Percentiles rank a stretch among this genome's conserved stretches.
phyloP scores from a whole-genome alignment of 2,329 filamentous ascomycete species.

The Hypoxylon sp. region DNA sequence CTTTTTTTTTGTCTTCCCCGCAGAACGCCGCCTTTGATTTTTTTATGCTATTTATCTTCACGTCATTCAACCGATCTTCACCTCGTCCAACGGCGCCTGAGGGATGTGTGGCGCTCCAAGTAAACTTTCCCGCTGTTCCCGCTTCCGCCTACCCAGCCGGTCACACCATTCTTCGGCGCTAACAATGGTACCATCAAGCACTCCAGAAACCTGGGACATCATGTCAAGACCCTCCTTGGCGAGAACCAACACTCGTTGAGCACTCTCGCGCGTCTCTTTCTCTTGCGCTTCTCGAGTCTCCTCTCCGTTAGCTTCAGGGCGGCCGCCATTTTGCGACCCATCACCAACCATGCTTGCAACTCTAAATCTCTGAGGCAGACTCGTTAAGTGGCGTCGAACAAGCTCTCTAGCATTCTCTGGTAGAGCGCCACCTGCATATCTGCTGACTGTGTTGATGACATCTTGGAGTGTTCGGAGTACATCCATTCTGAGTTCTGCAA shows the following conservation, averaged over 20 bases:
- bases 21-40: constrained; percentile 40
- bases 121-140: constrained; percentile 52
- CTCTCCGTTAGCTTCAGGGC: constrained; percentile 51
- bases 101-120: constrained; percentile 38
- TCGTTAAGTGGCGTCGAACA: constrained; percentile 86
- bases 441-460: constrained; percentile 87
- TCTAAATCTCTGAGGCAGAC: constrained; percentile 85
- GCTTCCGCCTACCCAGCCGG: constrained; percentile 71
- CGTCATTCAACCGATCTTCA: constrained; percentile 48
- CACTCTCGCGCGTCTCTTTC: constrained; percentile 67
- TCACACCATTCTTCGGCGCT: constrained; percentile 95
- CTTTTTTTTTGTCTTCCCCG: constrained; percentile 44
- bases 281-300: constrained; percentile 59
- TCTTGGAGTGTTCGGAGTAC: constrained; percentile 84
- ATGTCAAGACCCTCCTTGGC: constrained; percentile 94
- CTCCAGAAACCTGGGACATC: constrained; percentile 90
- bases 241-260: constrained; percentile 85
- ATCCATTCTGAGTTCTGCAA: constrained; percentile 77
- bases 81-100: constrained; percentile 43
- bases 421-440: constrained; percentile 90
- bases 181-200: constrained; percentile 89
- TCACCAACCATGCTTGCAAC: constrained; percentile 71
- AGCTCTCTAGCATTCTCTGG: constrained; percentile 89
- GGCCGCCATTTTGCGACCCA: constrained; percentile 50
- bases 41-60: constrained; percentile 39